Conservation (phyloP, 2,329 filamentous ascomycete species). For the Talaromyces sp. region DNA sequence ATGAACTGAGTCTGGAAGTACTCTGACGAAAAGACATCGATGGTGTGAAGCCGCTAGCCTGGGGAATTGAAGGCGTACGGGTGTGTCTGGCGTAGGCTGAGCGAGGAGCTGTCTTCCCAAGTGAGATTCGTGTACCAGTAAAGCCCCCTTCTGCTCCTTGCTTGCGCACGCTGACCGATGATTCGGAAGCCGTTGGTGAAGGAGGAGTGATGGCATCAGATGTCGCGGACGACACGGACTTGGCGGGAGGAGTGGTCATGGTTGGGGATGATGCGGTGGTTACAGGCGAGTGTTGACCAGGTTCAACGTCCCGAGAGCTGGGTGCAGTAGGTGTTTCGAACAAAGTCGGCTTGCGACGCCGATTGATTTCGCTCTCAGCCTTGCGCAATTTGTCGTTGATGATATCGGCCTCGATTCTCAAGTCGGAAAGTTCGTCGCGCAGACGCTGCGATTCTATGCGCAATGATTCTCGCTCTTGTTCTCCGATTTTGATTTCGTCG, state of each 20-base stretch:
- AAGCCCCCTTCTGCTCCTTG: constrained; percentile 49
- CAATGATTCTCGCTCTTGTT: constrained; percentile 84
- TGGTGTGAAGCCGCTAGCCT: constrained; percentile 43
- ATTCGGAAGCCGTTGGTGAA: constrained; percentile 89
- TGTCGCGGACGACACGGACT: constrained; percentile 58
- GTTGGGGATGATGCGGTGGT: constrained; percentile 88
- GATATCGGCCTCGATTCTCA: constrained; percentile 93
- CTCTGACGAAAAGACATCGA: constrained; percentile 40
- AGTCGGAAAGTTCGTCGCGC: constrained; percentile 83
- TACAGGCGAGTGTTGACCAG: constrained; percentile 71
- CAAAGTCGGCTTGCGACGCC: constrained; percentile 51
- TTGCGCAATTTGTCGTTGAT: constrained; percentile 89
- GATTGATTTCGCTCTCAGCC: constrained; percentile 51
- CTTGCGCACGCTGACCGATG: constrained; percentile 60
- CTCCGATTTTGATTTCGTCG: constrained; percentile 85
- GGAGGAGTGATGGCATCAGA: constrained; percentile 76
- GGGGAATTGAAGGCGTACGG: constrained; percentile 58
- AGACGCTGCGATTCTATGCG: constrained; percentile 88
- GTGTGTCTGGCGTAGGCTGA: constrained; percentile 50
- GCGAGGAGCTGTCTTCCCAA: constrained; percentile 52
- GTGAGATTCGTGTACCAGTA: constrained; percentile 45
- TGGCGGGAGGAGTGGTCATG: constrained; percentile 78
- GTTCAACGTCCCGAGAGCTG: constrained; percentile 60
- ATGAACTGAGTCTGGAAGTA: constrained; percentile 24
- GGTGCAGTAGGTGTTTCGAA: constrained; percentile 45